These are phyloP conservation scores for Cordyceps farinosa DNA, from an alignment of 2,329 filamentous ascomycete species.

Conservation along the genomic window DNA sequence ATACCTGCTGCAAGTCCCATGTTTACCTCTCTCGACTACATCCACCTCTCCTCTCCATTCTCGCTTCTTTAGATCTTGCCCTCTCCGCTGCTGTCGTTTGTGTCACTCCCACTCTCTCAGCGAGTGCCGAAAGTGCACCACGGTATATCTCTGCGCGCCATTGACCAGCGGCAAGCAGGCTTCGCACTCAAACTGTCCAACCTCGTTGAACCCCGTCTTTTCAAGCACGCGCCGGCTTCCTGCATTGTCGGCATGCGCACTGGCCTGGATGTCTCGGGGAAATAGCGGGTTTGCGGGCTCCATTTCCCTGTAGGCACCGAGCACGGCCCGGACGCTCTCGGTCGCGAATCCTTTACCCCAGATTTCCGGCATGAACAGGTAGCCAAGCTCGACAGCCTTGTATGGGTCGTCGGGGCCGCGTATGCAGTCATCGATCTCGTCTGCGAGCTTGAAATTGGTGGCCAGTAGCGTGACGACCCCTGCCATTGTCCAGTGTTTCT, in stretches of 20 bases:
- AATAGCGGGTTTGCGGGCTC: neutral
- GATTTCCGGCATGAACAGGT: neutral
- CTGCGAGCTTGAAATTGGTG: neutral
- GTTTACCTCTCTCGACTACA: too few species aligned
- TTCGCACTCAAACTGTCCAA: neutral
- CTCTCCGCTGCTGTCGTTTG: too few species aligned
- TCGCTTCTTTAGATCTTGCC: too few species aligned
- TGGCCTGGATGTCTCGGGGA: conserved; percentile 3
- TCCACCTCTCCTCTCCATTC: too few species aligned
- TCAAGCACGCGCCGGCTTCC: conserved; percentile 4
- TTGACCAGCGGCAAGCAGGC: neutral
- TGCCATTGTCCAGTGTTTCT: neutral
- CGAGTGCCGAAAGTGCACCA: neutral
- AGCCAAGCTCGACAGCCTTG: conserved; percentile 9
- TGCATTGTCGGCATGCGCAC: neutral
- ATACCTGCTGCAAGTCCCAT: too few species aligned
- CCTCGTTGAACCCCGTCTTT: conserved; percentile 4
- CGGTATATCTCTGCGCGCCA: neutral
- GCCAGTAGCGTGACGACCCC: neutral
- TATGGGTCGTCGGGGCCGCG: neutral
- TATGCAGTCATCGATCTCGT: neutral
- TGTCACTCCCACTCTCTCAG: too few species aligned
- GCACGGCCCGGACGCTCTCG: neutral
- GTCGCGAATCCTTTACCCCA: conserved; percentile 7
- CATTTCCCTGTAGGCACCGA: neutral